phyloP scores from a whole-genome alignment of 2,329 filamentous ascomycete genomes.

The Eutypella sp. region DNA sequence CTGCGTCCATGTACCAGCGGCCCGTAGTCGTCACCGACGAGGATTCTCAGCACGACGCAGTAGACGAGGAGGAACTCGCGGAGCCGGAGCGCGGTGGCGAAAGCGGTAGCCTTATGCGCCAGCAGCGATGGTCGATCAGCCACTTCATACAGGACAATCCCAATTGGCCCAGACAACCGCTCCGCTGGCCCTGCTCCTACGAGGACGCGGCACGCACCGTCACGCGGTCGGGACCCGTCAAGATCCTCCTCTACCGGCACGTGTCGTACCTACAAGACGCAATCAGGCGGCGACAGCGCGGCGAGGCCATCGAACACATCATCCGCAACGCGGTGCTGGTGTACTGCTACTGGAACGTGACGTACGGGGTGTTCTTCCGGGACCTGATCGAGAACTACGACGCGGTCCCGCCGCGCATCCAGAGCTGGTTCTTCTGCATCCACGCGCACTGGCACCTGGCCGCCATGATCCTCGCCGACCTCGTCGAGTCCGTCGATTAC shows the following conservation, averaged over 20 bases:
- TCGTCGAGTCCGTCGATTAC: constrained; percentile 28
- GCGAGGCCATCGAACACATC: constrained; percentile 40
- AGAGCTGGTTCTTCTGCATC: constrained; percentile 56
- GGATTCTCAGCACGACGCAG: constrained; percentile 33
- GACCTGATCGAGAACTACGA: constrained; percentile 47
- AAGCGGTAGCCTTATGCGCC: background rate
- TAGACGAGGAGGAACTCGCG: constrained; percentile 16
- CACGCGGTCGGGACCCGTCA: constrained; percentile 50
- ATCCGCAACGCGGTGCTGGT: constrained; percentile 44
- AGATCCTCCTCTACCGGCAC: constrained; percentile 54
- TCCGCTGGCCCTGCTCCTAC: constrained; percentile 51
- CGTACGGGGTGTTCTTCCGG: constrained; percentile 46
- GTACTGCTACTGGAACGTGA: constrained; percentile 50
- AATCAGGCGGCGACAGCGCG: constrained; percentile 33
- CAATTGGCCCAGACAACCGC: constrained; percentile 15
- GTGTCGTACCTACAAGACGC: constrained; percentile 51
- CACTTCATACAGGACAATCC: constrained; percentile 31
- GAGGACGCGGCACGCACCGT: constrained; percentile 45
- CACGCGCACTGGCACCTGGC: constrained; percentile 55
- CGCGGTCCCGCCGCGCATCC: constrained; percentile 45
- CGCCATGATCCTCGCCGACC: constrained; percentile 48
- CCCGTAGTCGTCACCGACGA: constrained; percentile 33
- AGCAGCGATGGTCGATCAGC: constrained; percentile 25
- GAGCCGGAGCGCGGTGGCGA: constrained; percentile 11
- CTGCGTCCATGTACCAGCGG: constrained; percentile 43